Evolutionary conservation across 2,329 filamentous ascomycete species (phyloP), one percentile per base, ranked within the genome.

Genomic region (Pseudopyricularia cyperi): DNA sequence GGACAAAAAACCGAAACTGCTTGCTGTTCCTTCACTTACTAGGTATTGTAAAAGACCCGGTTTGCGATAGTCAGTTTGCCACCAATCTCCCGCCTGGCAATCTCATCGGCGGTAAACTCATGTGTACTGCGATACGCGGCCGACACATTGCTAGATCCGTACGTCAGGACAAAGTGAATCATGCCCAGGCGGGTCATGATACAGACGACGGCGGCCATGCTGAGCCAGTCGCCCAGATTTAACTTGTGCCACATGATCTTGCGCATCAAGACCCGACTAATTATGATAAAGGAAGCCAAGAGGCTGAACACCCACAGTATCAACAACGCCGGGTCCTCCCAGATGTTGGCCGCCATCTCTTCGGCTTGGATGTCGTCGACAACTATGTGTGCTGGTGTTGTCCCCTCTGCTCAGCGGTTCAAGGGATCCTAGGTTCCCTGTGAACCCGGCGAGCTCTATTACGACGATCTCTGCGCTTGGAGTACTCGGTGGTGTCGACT

Each of bases 221-320:
- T 51, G n/a, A 51, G 49, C n/a, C 15, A 51, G 49, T 51, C 37
- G 9, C 35, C 49, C 26, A 33, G 5, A 15, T 46, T 44, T 26
- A 44, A 32, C 34, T 14, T 22, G n/a, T 32, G 26, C n/a, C 35
- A 15, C 2, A 22, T 19, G 8, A 44, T 19, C 37, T n/a, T 22
- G 26, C 49, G 33, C 48, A 30, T 11, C 8, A 39, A 4, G 22
- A 51, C 35, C 8, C 49, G 37, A 15, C 17, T 17, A 22, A 37
- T 30, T 37, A 44, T 51, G 17, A 51, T 51, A n/a, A 11, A 14
- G 9, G 39, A 12, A 7, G 49, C 35, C 6, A 50, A n/a, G 33
- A 12, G 11, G 34, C 48, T 50, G 48, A 42, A 50, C 8, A 42
- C 1, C 48, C 48, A 50, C 17, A 35, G 48, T 15, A 50, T n/a